Evolutionary conservation across 139 green algal species (phyloP).

Genomic region (Micromonas commoda): DNA sequence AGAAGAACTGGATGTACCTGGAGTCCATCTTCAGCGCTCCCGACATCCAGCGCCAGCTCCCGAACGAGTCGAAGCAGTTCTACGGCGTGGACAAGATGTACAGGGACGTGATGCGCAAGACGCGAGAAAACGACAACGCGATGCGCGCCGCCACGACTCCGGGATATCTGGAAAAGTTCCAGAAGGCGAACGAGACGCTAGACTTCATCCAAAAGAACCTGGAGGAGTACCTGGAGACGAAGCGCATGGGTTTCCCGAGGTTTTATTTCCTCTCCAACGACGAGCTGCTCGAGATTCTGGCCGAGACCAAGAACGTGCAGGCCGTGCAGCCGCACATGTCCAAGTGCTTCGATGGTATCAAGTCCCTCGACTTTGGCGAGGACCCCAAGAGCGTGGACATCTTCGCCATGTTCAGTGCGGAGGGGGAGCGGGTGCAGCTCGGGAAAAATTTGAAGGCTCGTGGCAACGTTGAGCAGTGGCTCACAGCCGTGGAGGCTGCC

Average conservation of each 20-base stretch:
- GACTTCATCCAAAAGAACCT: conserved; percentile 80
- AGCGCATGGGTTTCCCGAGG: conserved; percentile 77
- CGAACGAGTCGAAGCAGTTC: conserved; percentile 65
- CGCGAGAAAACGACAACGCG: conserved; percentile 66
- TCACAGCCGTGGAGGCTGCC: conserved; percentile 59
- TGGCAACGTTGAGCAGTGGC: conserved; percentile 76
- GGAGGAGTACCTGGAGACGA: conserved; percentile 83
- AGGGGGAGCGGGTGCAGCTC: conserved; percentile 69
- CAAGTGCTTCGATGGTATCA: conserved; percentile 86
- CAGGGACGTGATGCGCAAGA: conserved; percentile 69
- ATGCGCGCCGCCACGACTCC: conserved; percentile 47
- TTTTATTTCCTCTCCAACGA: conserved; percentile 83
- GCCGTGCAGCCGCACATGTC: conserved; percentile 80
- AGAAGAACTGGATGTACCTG: conserved; percentile 85
- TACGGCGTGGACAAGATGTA: conserved; percentile 68
- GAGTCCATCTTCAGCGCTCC: conserved; percentile 74
- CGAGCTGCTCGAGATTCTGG: conserved; percentile 78
- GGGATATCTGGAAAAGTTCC: conserved; percentile 59
- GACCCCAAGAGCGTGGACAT: conserved; percentile 71
- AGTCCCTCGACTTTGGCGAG: conserved; percentile 68
- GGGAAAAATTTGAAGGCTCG: conserved; percentile 74
- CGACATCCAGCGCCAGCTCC: conserved; percentile 80
- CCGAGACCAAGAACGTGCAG: conserved; percentile 70
- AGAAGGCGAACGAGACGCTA: conserved; percentile 67
- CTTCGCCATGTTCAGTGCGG: conserved; percentile 62